These are phyloP conservation scores for Sarocladium kiliense DNA, from an alignment of 2,329 filamentous ascomycete species.

Conservation along the genomic window DNA sequence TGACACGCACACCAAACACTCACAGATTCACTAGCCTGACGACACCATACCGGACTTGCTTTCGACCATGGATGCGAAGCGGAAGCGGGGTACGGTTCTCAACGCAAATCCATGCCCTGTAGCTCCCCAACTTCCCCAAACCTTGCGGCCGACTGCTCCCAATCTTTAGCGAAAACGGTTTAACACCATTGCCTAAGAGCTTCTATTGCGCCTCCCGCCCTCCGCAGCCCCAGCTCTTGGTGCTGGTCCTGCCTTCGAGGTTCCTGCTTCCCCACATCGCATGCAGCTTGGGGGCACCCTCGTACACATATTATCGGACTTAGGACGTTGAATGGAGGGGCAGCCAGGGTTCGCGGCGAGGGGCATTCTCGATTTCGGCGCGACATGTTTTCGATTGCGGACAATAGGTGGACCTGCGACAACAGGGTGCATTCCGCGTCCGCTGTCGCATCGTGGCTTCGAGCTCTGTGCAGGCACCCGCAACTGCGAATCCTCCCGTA, in stretches of 20 bases:
- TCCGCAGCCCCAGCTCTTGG: neutral
- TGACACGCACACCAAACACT: neutral
- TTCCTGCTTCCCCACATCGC: neutral
- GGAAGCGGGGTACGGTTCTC: slow-evolving; percentile 1
- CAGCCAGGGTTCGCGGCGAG: neutral
- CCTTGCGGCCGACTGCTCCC: neutral
- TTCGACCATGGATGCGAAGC: neutral
- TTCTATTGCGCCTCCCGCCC: neutral
- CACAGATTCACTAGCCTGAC: neutral
- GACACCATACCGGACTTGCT: neutral
- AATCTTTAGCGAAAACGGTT: neutral
- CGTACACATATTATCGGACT: neutral
- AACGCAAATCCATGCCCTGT: neutral
- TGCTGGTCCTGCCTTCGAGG: neutral
- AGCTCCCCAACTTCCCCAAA: slow-evolving; percentile 5
- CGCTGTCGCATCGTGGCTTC: neutral
- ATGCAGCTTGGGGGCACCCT: neutral
- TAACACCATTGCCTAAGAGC: neutral
- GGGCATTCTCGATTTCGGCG: neutral
- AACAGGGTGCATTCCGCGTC: slow-evolving; percentile 5
- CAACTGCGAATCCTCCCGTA: neutral
- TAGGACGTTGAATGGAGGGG: neutral
- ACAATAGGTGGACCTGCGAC: neutral
- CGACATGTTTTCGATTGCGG: neutral
- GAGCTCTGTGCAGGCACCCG: neutral